Evolutionary conservation across 768 basidiomycete species (phyloP), one percentile per base, ranked within the genome.

Genomic region (Lactarius sanguifluus): DNA sequence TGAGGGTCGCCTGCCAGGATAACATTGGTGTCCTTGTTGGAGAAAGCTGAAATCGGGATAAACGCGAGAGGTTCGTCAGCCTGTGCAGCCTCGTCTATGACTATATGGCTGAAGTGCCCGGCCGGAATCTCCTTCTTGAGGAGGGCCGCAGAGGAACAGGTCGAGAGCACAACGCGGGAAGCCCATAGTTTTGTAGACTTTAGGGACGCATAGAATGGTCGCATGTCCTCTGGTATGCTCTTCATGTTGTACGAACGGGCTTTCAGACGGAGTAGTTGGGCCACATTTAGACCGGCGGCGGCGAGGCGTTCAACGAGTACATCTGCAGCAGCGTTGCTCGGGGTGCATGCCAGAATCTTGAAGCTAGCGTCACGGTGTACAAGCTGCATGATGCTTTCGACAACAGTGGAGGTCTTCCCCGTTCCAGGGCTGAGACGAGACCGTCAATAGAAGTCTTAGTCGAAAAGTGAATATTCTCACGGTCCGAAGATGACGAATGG

Each of bases 401-500:
- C 74, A 41, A 78, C 61, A 4, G 78, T 77, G 10, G 77, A 73
- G 1, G 79, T 80, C 69, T 80, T 80, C 20, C 79, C 79, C 2
- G 79, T 79, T 0, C 80, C 80, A 0, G 80, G 80, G 3, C 80
- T 81, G 57, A 10, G 38, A 9, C 30, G 18, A 28, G 6, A 47
- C 18, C 5, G n/a, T 40, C 59, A 65, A 23, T 38, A 18, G 13
- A 15, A 25, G 40, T 5, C 16, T 7, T 3, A 34, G 18, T 43
- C 20, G 15, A 50, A 25, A n/a, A 32, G 34, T 25, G 12, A 16
- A 59, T 25, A 15, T 32, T 1, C 86, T 73, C 72, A 86, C 84
- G 87, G 86, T n/a, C 86, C 87, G 73, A 85, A 88, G 18, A 88
- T 76, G 15, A 86, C 74, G 69, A 88, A 88, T 0, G 86, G 86